Base-by-base conservation (phyloP, 2,329 filamentous ascomycete species). In the Aspergillus sp. region DNA sequence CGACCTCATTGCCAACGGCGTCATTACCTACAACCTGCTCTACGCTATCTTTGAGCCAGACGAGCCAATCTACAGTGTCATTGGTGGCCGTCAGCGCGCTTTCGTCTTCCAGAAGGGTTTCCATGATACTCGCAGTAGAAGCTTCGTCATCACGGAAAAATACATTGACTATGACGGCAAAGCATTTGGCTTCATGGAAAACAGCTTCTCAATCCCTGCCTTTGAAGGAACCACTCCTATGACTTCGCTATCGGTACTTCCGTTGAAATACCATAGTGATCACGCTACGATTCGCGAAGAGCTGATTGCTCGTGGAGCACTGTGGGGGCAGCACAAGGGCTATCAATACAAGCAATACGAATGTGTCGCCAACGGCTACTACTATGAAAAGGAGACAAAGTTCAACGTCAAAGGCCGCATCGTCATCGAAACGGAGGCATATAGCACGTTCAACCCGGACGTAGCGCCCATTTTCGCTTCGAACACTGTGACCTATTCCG, bases 311-410 rank as follows among this genome's bases (percentile, higher is more conserved):
- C 79, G 82, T 8, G 84, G 83, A 9, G 75, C 75, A 25, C 76
- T 77, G 48, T 79, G 82, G 60, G 82, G 84, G 61, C 65, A 71
- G 8, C 73, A 84, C 31, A 78, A 78, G 47, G 83, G 83, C 1
- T 80, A 79, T 25, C 79, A 84, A 57, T 85, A 83, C 71, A 80
- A 79, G 57, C 74, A 77, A 0, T 85, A 85, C 64, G 74, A 81
- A 28, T 83, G 83, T 7, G 67, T 82, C 15, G 79, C 74, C 4
- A 67, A 74, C 7, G 74, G 75, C 6, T 65, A 71, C 11, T 68
- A 58, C 68, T 41, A 41, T 15, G 9, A 41, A 13, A 41, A 41
- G 11, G 34, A 41, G 2, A 67, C 53, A 64, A 69, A 38, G 76
- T 34, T 59, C n/a, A 64, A 62, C 17, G 43, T 59, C 23, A 55